Base-by-base conservation (phyloP, 2,329 filamentous ascomycete species). In the Pseudogymnoascus sp. region DNA sequence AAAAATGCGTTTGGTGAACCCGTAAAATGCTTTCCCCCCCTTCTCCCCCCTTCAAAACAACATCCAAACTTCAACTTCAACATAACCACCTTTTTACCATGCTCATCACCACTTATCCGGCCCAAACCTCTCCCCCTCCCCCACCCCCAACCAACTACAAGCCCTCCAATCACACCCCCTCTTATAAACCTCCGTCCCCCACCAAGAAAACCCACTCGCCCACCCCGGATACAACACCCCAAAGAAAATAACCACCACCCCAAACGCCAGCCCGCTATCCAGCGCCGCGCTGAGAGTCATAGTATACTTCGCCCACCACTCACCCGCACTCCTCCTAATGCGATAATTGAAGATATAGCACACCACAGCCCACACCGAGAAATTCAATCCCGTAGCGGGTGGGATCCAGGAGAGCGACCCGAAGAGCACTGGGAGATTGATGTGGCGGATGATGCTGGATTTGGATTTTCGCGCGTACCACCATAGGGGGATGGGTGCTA, bases 241-340 rank as follows among this genome's bases (percentile, higher is more conserved):
- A 69, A 96, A 93, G 72, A 95, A 95, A 27, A 94, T 86, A 3
- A 93, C 82, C 8, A 95, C 86, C 36, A 94, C 87, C 29, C 89
- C 89, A 69, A 92, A 89, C 0, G 91, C 90, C 18, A 95, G 77
- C 0, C 90, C 90, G 0, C 88, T 92, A 72, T 95, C 91, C 61
- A 95, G 79, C 1, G 89, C 91, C 0, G 90, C 90, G 63, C 87
- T 90, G 60, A 95, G 78, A 3, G 90, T 92, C 89, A 95, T 94
- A 40, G 89, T 93, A 73, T 95, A 95, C 74, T 95, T 94, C 58
- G 85, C 85, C 91, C 91, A 95, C 91, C 91, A 96, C 1, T 84
- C 86, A 31, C 79, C 80, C 27, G 84, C 87, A 21, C 87, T 80
- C 36, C 83, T 83, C 71, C 87, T 85, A 69, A 95, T 82, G 64